Conservation (phyloP, 2,329 filamentous ascomycete species). For the Metarhizium brunneum region DNA sequence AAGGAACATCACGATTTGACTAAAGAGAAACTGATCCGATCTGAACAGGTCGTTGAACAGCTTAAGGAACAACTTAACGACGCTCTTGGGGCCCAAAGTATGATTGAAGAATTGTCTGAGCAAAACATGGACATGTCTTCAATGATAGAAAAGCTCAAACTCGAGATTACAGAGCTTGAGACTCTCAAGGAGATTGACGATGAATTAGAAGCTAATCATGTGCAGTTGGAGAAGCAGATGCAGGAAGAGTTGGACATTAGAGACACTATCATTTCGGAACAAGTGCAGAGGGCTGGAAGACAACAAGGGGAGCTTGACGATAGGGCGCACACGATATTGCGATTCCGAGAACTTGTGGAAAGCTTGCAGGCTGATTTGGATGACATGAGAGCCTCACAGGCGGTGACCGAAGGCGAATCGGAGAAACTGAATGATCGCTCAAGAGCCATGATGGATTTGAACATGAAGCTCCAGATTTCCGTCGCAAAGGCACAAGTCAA, state of each 20-base stretch:
- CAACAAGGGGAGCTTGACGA: conserved; percentile 78
- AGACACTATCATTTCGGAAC: conserved; percentile 76
- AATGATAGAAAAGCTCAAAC: conserved; percentile 72
- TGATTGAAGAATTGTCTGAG: conserved; percentile 86
- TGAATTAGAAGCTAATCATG: conserved; percentile 86
- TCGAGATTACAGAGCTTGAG: conserved; percentile 78
- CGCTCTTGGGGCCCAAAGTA: conserved; percentile 79
- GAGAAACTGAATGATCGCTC: conserved; percentile 83
- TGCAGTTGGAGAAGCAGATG: conserved; percentile 88
- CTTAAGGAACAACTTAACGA: conserved; percentile 86
- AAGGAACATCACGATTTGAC: conserved; percentile 62
- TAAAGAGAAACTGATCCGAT: conserved; percentile 63
- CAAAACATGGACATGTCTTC: conserved; percentile 78
- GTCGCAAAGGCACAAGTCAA: conserved; percentile 89
- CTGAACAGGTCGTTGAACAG: conserved; percentile 71
- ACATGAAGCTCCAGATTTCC: conserved; percentile 85
- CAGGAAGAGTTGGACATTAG: conserved; percentile 89
- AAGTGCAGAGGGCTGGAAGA: conserved; percentile 60
- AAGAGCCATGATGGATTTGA: conserved; percentile 92
- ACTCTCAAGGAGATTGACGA: conserved; percentile 87
- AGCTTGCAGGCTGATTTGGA: conserved; percentile 80
- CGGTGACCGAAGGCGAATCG: conserved; percentile 85
- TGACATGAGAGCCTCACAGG: conserved; percentile 85
- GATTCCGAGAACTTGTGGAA: conserved; percentile 82
- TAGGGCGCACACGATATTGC: conserved; percentile 78